phyloP scores from a whole-genome alignment of 169 alveolate species.

The Plasmodium ovale region DNA sequence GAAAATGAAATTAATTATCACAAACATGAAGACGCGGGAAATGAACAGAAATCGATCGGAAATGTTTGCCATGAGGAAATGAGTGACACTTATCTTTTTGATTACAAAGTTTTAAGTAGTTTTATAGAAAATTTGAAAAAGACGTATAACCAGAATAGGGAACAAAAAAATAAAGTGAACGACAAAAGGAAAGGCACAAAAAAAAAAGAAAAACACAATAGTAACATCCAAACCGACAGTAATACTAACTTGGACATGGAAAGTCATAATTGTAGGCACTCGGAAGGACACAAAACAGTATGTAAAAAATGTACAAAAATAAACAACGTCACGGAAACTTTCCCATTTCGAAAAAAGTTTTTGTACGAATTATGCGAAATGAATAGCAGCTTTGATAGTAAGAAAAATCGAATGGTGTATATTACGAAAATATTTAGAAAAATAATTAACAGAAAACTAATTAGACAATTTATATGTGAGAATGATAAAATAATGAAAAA shows the following conservation, averaged over 20 bases:
- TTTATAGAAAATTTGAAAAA: constrained; percentile 44
- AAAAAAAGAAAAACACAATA: background rate
- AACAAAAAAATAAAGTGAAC: background rate
- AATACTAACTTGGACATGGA: too few species aligned
- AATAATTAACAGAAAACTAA: constrained; percentile 46
- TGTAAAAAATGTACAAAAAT: background rate
- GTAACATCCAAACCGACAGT: background rate
- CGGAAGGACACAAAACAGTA: too few species aligned
- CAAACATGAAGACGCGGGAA: background rate
- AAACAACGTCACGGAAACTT: background rate
- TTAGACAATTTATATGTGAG: constrained; percentile 70
- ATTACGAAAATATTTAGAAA: constrained; percentile 70
- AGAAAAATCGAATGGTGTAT: constrained; percentile 42
- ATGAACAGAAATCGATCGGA: background rate
- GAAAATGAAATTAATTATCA: background rate
- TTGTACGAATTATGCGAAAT: constrained; percentile 57
- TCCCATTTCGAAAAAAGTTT: constrained; percentile 34
- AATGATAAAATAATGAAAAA: constrained; percentile 48
- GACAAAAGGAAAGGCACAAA: background rate
- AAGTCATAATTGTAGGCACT: too few species aligned
- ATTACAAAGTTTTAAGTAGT: constrained; percentile 15
- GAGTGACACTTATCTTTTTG: constrained; percentile 16
- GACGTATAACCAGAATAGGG: background rate
- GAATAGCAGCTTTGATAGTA: constrained; percentile 14
- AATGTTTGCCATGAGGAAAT: background rate